Evolutionary conservation across 768 basidiomycete species (phyloP), one percentile per base, ranked within the genome.

Genomic region (Butyriboletus loyo): DNA sequence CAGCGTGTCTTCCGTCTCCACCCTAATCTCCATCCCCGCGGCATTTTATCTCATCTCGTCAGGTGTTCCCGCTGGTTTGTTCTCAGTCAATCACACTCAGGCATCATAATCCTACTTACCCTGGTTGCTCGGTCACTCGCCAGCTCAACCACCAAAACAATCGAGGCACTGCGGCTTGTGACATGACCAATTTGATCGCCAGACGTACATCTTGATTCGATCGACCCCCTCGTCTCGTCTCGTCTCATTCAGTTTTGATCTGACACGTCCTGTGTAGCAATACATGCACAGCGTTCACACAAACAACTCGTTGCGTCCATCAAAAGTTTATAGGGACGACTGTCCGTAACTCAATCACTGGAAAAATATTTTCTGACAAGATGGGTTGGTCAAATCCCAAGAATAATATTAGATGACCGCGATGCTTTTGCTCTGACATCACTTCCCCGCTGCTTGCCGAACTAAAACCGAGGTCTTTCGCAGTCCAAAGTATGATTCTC

Each of bases 1-100:
- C 66, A 61, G 59, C 66, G 58, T 70, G 60, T 59, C 61, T 44
- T 57, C 54, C 58, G 55, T 57, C 64, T 66, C 64, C 66, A 66
- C 66, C 61, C 63, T 59, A 59, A 63, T 59, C 61, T 67, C 63
- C 67, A 57, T 58, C 52, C 56, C 68, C 68, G 67, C 68, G 69
- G 68, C 58, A 51, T 60, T 67, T 43, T 56, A 43, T 54, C 48
- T 54, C 56, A 49, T 55, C n/a, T 32, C 52, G 48, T 54, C 59
- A 52, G 50, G 19, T 49, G 52, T 49, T 45, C 50, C 50, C 53
- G 47, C 31, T 49, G 53, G 45, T 14, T 47, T 39, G 31, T 62
- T 44, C 54, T 45, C 57, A 49, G 46, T 57, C 50, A 39, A 48
- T 40, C 30, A 39, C 64, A 60, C 46, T 34, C 57, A 60, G 49